phyloP scores from a whole-genome alignment of 2,329 filamentous ascomycete genomes.

The Lasiodiplodia hormozganensis region DNA sequence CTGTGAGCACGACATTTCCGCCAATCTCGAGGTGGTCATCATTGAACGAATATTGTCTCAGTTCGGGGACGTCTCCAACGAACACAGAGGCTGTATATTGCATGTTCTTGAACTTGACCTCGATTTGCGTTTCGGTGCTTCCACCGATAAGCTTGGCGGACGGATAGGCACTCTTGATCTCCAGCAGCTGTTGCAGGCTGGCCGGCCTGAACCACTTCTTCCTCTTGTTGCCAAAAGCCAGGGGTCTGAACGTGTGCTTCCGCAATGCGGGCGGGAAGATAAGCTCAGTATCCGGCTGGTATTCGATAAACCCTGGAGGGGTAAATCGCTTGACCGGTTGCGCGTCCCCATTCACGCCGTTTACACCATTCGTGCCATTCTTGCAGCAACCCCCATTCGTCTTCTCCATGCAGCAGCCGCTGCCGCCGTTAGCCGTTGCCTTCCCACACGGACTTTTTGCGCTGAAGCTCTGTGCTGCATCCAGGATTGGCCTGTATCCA shows the following conservation, averaged over 20 bases:
- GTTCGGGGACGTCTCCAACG: slow-evolving; percentile 89
- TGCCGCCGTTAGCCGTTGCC: slow-evolving; percentile 63
- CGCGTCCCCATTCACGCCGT: slow-evolving; percentile 46
- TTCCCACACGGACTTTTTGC: slow-evolving; percentile 63
- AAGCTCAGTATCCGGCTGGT: slow-evolving; percentile 90
- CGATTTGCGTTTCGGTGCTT: slow-evolving; percentile 96
- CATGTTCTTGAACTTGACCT: slow-evolving; percentile 97
- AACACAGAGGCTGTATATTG: slow-evolving; percentile 89
- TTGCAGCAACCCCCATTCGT: slow-evolving; percentile 52
- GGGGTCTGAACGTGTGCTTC: slow-evolving; percentile 79
- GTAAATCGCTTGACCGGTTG: slow-evolving; percentile 70
- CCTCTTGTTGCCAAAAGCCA: slow-evolving; percentile 91
- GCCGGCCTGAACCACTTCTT: slow-evolving; percentile 94
- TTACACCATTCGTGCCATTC: slow-evolving; percentile 49
- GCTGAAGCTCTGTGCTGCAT: slow-evolving; percentile 91
- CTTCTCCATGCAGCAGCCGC: slow-evolving; percentile 75
- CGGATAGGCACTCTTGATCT: slow-evolving; percentile 87
- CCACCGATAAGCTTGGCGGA: slow-evolving; percentile 94
- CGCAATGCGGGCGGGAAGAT: slow-evolving; percentile 90
- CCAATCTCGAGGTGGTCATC: slow-evolving; percentile 89
- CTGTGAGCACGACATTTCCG: slow-evolving; percentile 90
- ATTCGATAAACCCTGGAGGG: slow-evolving; percentile 90
- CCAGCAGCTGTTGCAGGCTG: slow-evolving; percentile 83
- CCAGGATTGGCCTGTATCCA: slow-evolving; percentile 90
- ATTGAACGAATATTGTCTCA: slow-evolving; percentile 80